Conservation (phyloP, 1,284 basidiomycete species). For the Cystobasidium sp. region DNA sequence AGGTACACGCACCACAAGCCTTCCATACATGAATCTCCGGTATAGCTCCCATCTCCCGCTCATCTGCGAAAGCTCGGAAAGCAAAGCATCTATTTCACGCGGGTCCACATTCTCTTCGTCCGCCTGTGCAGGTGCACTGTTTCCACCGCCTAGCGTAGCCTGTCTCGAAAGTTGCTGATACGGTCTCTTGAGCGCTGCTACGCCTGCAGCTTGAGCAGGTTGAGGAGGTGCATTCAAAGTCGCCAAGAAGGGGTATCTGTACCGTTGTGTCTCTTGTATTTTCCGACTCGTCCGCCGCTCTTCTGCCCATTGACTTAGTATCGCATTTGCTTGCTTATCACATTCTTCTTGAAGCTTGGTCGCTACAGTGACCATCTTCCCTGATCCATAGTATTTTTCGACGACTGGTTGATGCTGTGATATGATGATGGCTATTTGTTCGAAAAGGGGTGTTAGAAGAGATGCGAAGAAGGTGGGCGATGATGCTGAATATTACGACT, state of each 20-base stretch:
- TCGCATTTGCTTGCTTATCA: slow-evolving; percentile 75
- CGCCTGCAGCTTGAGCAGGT: slow-evolving; percentile 13
- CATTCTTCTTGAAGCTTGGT: slow-evolving; percentile 79
- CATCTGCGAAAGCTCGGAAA: slow-evolving; percentile 86
- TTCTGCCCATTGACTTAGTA: slow-evolving; percentile 87
- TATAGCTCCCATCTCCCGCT: slow-evolving; percentile 90
- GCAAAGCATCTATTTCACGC: slow-evolving; percentile 83
- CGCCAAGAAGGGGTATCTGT: slow-evolving; percentile 56
- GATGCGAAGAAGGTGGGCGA: slow-evolving; percentile 88
- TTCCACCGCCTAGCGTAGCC: slow-evolving; percentile 5
- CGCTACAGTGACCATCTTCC: slow-evolving; percentile 82
- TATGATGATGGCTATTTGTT: slow-evolving; percentile 92
- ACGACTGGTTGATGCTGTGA: slow-evolving; percentile 97
- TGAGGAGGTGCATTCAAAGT: slow-evolving; percentile 53
- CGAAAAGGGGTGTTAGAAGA: slow-evolving; percentile 84
- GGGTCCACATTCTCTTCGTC: slow-evolving; percentile 77
- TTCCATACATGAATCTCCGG: slow-evolving; percentile 78
- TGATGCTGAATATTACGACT: too few species aligned
- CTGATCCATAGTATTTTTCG: slow-evolving; percentile 91
- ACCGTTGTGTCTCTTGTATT: slow-evolving; percentile 57
- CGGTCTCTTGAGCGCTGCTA: slow-evolving; percentile 24
- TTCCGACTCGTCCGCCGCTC: slow-evolving; percentile 65
- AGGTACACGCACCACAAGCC: slow-evolving; percentile 63
- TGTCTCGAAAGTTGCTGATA: slow-evolving; percentile 38
- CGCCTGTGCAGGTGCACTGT: slow-evolving; percentile 42